Evolutionary conservation across 2,329 filamentous ascomycete genomes (phyloP), one percentile per base, ranked within the genome.

Genomic region (Triangularia verruculosa): DNA sequence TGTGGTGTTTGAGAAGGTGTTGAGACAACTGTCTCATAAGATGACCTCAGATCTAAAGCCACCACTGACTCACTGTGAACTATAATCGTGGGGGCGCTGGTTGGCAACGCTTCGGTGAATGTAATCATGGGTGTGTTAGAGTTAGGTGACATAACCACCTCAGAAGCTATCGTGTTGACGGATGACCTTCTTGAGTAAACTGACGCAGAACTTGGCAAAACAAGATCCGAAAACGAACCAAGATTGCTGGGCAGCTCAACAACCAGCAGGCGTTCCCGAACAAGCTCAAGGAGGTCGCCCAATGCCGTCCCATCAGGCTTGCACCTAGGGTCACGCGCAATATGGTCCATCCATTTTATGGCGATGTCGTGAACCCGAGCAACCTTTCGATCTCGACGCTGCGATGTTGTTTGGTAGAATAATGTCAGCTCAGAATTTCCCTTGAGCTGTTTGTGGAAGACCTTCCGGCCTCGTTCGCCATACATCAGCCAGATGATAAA

Each of bases 401-500:
- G 13, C 6, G 34, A 5, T n/a, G 34, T 39, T 5, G 15, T 5
- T n/a, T 39, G 1, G 7, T 39, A 39, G 7, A 39, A 39, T 7
- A 39, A 15, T 7, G 34, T 39, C 30, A 39, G 5, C 4, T 39
- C 15, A 7, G 34, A 39, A n/a, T n/a, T 4, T n/a, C 34, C 15
- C 7, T 15, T 39, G 15, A 39, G 34, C 4, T 39, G 13, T 7
- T 15, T n/a, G 7, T n/a, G 3, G 17, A 39, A 39, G 2, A 5
- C 6, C 7, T 28, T 15, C 11, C 39, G 54, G 0, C 43, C 32
- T 7, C 43, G 13, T 3, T 17, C 8, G 1, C 72, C 72, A 7
- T 70, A 70, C 0, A 74, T 57, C 0, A 75, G 47, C 74, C 74
- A 76, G 5, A 73, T 68, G 1, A 71, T n/a, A 0, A 70, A 71